phyloP scores from a whole-genome alignment of 352 stramenopile genomes.

The Pythium guiyangense region DNA sequence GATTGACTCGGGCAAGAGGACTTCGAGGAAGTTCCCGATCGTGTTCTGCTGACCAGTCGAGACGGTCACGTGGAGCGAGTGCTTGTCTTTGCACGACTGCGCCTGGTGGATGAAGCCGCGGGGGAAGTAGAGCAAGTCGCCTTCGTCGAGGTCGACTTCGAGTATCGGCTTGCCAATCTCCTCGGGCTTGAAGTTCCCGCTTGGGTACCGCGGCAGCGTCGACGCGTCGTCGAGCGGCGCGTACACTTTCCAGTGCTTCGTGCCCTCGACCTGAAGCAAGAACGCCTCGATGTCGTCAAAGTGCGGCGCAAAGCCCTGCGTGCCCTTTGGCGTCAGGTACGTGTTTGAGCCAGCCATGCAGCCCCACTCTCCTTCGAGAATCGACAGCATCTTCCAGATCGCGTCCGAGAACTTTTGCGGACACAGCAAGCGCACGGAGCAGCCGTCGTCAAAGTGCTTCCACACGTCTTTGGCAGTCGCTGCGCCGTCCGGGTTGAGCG shows the following conservation, averaged over 20 bases:
- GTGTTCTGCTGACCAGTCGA: slow-evolving; percentile 86
- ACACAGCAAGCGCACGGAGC: slow-evolving; percentile 89
- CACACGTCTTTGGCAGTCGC: slow-evolving; percentile 67
- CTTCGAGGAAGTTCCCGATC: slow-evolving; percentile 70
- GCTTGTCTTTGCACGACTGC: slow-evolving; percentile 37
- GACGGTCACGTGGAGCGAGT: slow-evolving; percentile 89
- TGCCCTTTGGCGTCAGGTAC: slow-evolving; percentile 91
- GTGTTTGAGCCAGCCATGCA: slow-evolving; percentile 94
- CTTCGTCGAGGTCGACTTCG: slow-evolving; percentile 77
- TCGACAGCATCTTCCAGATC: slow-evolving; percentile 89
- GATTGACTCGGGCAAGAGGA: slow-evolving; percentile 57
- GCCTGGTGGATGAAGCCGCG: slow-evolving; percentile 89
- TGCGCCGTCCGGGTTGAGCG: slow-evolving; percentile 50
- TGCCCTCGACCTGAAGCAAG: slow-evolving; percentile 91
- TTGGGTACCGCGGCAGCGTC: slow-evolving; percentile 62
- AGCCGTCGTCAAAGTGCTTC: slow-evolving; percentile 82
- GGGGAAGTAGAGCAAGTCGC: slow-evolving; percentile 90
- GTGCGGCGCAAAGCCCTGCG: slow-evolving; percentile 96
- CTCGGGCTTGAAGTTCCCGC: slow-evolving; percentile 70
- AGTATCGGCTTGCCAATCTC: slow-evolving; percentile 76
- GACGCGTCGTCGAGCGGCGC: slow-evolving; percentile 41
- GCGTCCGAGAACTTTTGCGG: slow-evolving; percentile 90
- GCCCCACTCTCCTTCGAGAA: slow-evolving; percentile 91
- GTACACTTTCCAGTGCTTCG: slow-evolving; percentile 93
- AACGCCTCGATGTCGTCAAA: slow-evolving; percentile 98